Evolutionary conservation across 495 filamentous ascomycete genomes (phyloP).

Genomic region (Penicillium riverlandense): DNA sequence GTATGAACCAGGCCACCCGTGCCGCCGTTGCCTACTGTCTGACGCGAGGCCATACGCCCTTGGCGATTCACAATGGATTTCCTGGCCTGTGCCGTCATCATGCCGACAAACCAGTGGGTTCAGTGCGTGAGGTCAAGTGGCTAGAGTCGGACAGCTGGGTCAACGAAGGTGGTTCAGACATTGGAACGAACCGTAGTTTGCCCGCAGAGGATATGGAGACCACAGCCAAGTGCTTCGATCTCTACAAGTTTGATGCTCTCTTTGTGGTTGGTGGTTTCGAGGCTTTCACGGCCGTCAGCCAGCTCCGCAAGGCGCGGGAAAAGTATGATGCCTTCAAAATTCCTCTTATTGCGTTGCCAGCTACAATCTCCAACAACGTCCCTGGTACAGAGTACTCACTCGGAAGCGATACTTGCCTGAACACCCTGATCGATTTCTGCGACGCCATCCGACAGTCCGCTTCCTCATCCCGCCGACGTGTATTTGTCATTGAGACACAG

Average conservation of each 20-base stretch:
- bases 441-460: conserved; percentile 97
- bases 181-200: conserved; percentile 92
- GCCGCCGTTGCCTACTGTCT: conserved; percentile 94
- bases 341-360: conserved; percentile 84
- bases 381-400: conserved; percentile 96
- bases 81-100: conserved; percentile 91
- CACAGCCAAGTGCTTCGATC: conserved; percentile 77
- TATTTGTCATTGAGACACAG: conserved; percentile 98
- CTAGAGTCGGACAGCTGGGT: conserved; percentile 94
- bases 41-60: conserved; percentile 82
- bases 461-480: conserved; percentile 80
- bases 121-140: conserved; percentile 82
- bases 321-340: conserved; percentile 83
- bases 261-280: conserved; percentile 96
- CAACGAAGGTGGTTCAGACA: conserved; percentile 93
- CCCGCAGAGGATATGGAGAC: conserved; percentile 74
- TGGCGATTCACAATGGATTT: conserved; percentile 96
- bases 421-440: conserved; percentile 93
- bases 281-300: conserved; percentile 84
- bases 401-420: conserved; percentile 94
- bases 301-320: conserved; percentile 72
- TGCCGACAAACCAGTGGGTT: conserved; percentile 67
- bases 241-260: conserved; percentile 82
- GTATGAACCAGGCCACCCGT: conserved; percentile 96
- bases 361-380: conserved; percentile 98